Percentiles rank a stretch among this genome's conserved stretches.
These are phyloP conservation scores for Cyberlindnera mississippiensis DNA, from an alignment of 805 yeast species.

Conservation along the genomic window DNA sequence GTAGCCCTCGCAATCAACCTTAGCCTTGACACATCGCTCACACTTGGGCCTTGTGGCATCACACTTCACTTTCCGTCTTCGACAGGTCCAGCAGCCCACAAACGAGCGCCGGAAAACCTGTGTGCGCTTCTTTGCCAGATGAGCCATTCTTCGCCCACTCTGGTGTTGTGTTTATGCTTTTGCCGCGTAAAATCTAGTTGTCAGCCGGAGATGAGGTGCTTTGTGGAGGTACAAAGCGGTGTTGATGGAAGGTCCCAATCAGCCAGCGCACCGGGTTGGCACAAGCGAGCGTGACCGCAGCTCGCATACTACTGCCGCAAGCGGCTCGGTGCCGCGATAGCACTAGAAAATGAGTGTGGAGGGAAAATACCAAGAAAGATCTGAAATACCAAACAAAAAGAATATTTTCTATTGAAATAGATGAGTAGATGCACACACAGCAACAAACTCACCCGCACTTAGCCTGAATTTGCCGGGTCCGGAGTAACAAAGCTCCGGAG, in stretches of 20 bases:
- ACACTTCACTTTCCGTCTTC: conserved; percentile 78
- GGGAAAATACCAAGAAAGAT: too few species aligned
- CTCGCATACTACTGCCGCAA: neutral
- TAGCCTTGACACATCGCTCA: conserved; percentile 59
- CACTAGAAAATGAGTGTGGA: too few species aligned
- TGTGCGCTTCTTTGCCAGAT: conserved; percentile 12
- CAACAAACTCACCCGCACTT: too few species aligned
- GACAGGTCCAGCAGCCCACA: conserved; percentile 87
- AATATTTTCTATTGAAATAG: too few species aligned
- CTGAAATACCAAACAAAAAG: too few species aligned
- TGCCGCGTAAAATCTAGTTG: too few species aligned
- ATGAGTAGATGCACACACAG: too few species aligned
- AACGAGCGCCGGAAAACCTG: conserved; percentile 41
- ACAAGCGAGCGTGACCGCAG: neutral
- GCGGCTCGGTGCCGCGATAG: neutral
- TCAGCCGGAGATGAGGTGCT: too few species aligned
- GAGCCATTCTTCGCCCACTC: neutral
- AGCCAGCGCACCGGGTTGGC: too few species aligned
- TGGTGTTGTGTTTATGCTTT: neutral
- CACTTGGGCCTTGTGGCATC: conserved; percentile 71
- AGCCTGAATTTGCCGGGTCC: too few species aligned
- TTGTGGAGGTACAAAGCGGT: too few species aligned
- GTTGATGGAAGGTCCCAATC: neutral
- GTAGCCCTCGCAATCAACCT: conserved; percentile 74
- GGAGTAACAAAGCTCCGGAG: too few species aligned